Base-by-base conservation (phyloP, 805 yeast species). In the Candida palmyrensis region DNA sequence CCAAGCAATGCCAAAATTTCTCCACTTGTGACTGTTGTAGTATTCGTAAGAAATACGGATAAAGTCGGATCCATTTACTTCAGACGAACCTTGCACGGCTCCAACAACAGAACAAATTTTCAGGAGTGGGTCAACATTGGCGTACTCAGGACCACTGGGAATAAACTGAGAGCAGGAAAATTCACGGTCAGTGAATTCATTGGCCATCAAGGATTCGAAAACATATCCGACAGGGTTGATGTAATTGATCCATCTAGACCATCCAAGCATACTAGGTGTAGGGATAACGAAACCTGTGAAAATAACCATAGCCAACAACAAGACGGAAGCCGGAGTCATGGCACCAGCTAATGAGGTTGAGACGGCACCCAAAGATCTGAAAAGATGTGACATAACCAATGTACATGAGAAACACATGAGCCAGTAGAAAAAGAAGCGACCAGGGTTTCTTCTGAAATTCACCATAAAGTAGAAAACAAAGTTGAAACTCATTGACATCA, bases 1-100 rank as follows among this genome's bases (percentile, higher is more conserved):
- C 48, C 77, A 51, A 38, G 73, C 38, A 38, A 81, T 74, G 48
- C 88, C 95, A 37, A 81, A 68, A 53, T 86, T 82, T 63, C 95
- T 77, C 95, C 95, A 86, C 31, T 73, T 68, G 55, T 86, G 85
- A 14, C 55, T 41, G 47, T 68, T 75, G 14, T 50, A 49, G 62
- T 79, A 86, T 26, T 55, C 49, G 55, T 55, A 85, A 6, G 77
- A 52, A 3, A 45, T 46, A 4, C 41, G 40, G 36, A 85, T 42
- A 48, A 81, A 85, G 22, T 53, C 56, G 42, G 77, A 75, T 44
- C 95, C 95, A 20, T 54, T 47, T 29, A 85, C 84, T 31, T 42
- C 42, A 10, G 49, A 37, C 15, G 53, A 48, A 26, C 94, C 92
- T 2, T 78, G 61, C 2, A 45, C 43, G 9, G 89, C 63, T 25